phyloP scores from a whole-genome alignment of 345 rosid species.

The Arabidopsis arenosa region DNA sequence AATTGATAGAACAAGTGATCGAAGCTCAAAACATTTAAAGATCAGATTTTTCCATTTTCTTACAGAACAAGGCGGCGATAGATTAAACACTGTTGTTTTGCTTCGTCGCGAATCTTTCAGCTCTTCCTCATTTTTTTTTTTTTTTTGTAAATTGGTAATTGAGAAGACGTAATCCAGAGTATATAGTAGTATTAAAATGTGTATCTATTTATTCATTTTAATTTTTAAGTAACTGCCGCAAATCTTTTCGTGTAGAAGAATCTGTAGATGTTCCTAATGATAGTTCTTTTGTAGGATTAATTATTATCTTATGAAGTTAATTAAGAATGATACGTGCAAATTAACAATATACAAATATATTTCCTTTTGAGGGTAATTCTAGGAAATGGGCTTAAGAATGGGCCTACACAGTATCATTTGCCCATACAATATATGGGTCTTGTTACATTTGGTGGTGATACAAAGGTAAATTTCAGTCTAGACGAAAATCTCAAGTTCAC shows the following conservation, averaged over 20 bases:
- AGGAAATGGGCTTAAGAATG: slow-evolving; percentile 1
- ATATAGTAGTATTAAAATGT: neutral
- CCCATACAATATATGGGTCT: neutral
- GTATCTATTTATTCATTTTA: neutral
- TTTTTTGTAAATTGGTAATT: neutral
- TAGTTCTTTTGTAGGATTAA: neutral
- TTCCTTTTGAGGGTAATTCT: neutral
- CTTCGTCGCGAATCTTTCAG: slow-evolving; percentile 34
- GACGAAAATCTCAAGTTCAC: neutral
- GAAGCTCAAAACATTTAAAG: neutral
- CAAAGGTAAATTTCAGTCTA: neutral
- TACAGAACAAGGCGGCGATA: slow-evolving; percentile 37
- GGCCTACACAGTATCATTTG: neutral
- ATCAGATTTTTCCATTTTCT: slow-evolving; percentile 27
- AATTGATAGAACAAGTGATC: slow-evolving; percentile 10
- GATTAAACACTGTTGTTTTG: slow-evolving; percentile 17
- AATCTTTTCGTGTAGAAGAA: slow-evolving; percentile 33
- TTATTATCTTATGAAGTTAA: neutral
- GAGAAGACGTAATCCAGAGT: slow-evolving; percentile 30
- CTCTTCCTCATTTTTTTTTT: neutral
- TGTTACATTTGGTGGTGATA: neutral
- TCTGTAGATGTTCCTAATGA: slow-evolving; percentile 15
- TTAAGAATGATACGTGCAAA: neutral
- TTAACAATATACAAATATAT: neutral
- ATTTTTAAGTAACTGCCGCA: slow-evolving; percentile 33